Base-by-base conservation (phyloP, 2,329 filamentous ascomycete species). In the Apiospora koreana region DNA sequence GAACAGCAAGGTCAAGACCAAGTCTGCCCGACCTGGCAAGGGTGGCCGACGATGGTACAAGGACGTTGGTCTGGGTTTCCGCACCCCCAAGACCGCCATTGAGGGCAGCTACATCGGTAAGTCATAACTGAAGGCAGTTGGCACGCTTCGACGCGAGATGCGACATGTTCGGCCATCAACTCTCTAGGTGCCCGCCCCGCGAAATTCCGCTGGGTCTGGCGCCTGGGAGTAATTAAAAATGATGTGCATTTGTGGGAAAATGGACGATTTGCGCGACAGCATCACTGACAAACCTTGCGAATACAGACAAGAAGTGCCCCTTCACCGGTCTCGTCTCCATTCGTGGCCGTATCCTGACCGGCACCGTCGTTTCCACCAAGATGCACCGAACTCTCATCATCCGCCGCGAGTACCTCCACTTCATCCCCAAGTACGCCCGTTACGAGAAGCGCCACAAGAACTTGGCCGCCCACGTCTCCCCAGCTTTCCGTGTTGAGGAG, bases 401-500 rank as follows among this genome's bases (percentile, higher is more conserved):
- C 91, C 96, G 96, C 86, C 93, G 96, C 87, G 96, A 99, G 91
- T 99, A 99, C 91, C 94, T 99, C 75, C 96, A 99, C 91, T 99
- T 94, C 89, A 93, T 99, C 84, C 95, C 95, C 86, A 99, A 99
- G 91, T 99, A 99, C 92, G 90, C 93, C 85, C 94, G 96, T 92
- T 99, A 99, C 87, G 97, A 99, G 94, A 98, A 98, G 93, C 92
- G 96, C 86, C 96, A 99, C 94, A 98, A 98, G 93, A 99, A 99
- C 92, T 91, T 99, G 77, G 94, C 96, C 82, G 96, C 95, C 79
- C 96, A 99, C 91, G 95, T 98, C 82, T 98, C 95, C 77, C 96
- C 96, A 81, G 95, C 95, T 86, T 99, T 99, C 94, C 96, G 96
- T 97, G 95, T 98, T 81, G 93, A 97, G 89, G 95, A 98, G 85